Percentiles rank a stretch among this genome's conserved stretches.
Evolutionary conservation across 1,284 basidiomycete genomes (phyloP).

Genomic region (Pterulicium gracile): DNA sequence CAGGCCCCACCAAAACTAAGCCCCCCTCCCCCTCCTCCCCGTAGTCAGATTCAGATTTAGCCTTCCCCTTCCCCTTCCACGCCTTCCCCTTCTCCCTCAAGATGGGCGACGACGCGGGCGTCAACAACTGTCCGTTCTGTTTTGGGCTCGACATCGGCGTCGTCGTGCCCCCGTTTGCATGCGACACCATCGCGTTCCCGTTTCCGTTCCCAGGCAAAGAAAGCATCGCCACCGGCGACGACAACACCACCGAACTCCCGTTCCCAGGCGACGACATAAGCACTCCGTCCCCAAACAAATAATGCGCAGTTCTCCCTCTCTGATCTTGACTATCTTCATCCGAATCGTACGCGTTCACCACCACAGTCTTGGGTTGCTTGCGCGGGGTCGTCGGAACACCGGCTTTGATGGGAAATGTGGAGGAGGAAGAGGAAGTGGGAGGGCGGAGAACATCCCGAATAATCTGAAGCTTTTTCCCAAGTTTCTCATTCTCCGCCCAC

Average conservation of each 20-base stretch:
- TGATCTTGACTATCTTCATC: slow-evolving; percentile 31
- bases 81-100: background rate
- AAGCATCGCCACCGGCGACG: too few relatives aligned
- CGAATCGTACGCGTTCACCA: slow-evolving; percentile 33
- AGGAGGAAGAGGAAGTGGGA: background rate
- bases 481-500: slow-evolving; percentile 42
- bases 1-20: background rate
- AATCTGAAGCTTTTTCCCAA: slow-evolving; percentile 29
- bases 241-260: too few relatives aligned
- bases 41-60: too few relatives aligned
- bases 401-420: background rate
- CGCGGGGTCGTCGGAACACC: slow-evolving; percentile 1
- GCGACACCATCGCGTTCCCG: background rate
- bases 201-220: too few relatives aligned
- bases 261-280: too few relatives aligned
- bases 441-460: slow-evolving; percentile 32
- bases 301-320: slow-evolving; percentile 36
- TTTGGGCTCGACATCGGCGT: slow-evolving; percentile 3
- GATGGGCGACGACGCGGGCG: slow-evolving; percentile 18
- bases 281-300: slow-evolving; percentile 39
- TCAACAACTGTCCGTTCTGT: slow-evolving; percentile 15
- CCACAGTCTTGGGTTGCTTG: slow-evolving; percentile 11
- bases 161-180: background rate
- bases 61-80: slow-evolving; percentile 7
- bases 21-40: too few relatives aligned